Conservation (phyloP, 176 grass and related monocot genomes). For the Aegilops bicornis region DNA sequence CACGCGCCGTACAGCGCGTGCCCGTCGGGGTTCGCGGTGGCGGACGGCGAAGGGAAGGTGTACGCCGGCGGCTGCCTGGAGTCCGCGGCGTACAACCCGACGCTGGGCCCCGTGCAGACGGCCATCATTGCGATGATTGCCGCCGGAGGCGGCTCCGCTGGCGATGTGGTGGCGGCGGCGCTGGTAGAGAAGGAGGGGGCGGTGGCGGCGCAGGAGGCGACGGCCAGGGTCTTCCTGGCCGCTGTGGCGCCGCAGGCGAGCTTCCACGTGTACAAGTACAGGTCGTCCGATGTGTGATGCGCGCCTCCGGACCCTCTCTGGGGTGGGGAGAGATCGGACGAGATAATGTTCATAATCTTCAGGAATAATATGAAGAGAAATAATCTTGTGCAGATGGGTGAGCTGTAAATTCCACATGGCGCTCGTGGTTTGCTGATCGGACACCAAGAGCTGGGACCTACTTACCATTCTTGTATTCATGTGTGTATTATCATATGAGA, state of each 20-base stretch:
- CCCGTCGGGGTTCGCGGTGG: constrained; percentile 80
- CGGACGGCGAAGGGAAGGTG: constrained; percentile 55
- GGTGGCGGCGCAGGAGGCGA: constrained; percentile 68
- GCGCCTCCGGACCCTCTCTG: background rate
- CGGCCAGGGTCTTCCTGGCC: constrained; percentile 74
- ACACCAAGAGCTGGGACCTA: background rate
- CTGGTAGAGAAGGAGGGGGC: constrained; percentile 75
- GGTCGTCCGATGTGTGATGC: constrained; percentile 50
- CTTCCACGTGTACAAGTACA: constrained; percentile 77
- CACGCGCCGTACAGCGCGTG: constrained; percentile 86
- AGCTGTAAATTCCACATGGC: constrained; percentile 36
- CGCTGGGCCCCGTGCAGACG: constrained; percentile 80
- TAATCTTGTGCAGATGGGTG: constrained; percentile 28
- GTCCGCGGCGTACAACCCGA: constrained; percentile 91
- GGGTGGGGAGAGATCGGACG: constrained; percentile 20
- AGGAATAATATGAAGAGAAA: constrained; percentile 15
- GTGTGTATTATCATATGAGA: background rate
- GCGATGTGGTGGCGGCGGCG: constrained; percentile 58
- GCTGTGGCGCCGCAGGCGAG: constrained; percentile 63
- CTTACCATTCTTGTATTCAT: constrained; percentile 1
- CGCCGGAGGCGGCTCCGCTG: constrained; percentile 21
- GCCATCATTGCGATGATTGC: constrained; percentile 74
- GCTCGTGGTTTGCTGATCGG: background rate
- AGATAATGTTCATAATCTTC: constrained; percentile 49
- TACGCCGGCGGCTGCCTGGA: constrained; percentile 71